Conservation (phyloP, 108 stramenopile genomes). For the Licmophora abbreviata region DNA sequence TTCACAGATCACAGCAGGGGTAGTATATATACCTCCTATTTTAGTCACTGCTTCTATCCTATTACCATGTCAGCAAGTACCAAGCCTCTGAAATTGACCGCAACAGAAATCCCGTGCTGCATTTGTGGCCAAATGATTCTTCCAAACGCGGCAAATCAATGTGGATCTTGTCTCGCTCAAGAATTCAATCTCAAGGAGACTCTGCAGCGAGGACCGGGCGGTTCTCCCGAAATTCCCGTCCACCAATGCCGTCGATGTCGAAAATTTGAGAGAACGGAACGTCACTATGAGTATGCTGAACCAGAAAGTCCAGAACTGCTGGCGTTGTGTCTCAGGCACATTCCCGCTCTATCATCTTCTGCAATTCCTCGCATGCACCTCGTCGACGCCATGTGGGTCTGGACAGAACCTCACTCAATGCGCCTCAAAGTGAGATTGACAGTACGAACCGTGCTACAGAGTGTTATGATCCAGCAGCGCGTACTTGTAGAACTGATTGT, state of each 20-base stretch:
- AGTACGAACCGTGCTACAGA: slow-evolving; percentile 79
- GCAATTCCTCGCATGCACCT: slow-evolving; percentile 31
- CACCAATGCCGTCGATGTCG: slow-evolving; percentile 92
- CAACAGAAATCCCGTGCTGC: slow-evolving; percentile 55
- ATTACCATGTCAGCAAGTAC: no score
- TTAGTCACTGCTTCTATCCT: no score
- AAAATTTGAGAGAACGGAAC: slow-evolving; percentile 40
- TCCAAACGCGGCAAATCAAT: slow-evolving; percentile 86
- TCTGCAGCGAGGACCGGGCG: slow-evolving; percentile 52
- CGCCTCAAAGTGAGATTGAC: slow-evolving; percentile 87
- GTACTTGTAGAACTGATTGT: slow-evolving; percentile 83
- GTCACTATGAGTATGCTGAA: slow-evolving; percentile 49
- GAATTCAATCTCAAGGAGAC: slow-evolving; percentile 43
- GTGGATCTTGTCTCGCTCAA: slow-evolving; percentile 57
- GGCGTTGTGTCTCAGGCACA: slow-evolving; percentile 87
- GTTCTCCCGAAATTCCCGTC: slow-evolving; percentile 26
- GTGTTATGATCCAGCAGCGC: slow-evolving; percentile 88
- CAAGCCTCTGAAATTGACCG: no score
- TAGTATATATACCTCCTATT: no score
- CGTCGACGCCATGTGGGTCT: slow-evolving; percentile 91
- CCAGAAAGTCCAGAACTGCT: slow-evolving; percentile 89
- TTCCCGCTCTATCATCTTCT: slow-evolving; percentile 62
- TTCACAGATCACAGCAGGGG: no score
- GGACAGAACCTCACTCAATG: slow-evolving; percentile 97
- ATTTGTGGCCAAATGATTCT: slow-evolving; percentile 70